Base-by-base conservation (phyloP, 495 filamentous ascomycete genomes). In the Elaphomyces granulatus region DNA sequence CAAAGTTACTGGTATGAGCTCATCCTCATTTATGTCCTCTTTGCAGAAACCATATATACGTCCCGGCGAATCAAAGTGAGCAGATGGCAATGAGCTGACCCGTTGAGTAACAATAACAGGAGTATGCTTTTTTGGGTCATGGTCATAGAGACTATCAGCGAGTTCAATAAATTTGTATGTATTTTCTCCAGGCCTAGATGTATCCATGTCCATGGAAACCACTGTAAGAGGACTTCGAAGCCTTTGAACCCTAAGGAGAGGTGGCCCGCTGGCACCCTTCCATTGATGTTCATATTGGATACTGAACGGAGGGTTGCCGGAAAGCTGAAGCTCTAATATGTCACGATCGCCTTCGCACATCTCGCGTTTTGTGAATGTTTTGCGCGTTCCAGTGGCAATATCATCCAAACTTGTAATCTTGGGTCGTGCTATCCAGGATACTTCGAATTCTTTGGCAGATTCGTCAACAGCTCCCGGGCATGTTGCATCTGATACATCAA, bases 311-410 rank as follows among this genome's bases (percentile, higher is more conserved):
- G 85, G 73, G 59, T 68, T 77, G 68, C 87, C 87, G 44, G 69
- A 70, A 43, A 98, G 70, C 15, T 69, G 62, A 36, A 96, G 59
- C 47, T 94, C 87, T 36, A 94, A 73, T 18, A 76, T 73, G 51
- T 94, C 88, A 44, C 88, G 80, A 36, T 95, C 88, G 14, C 90
- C 88, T 60, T 98, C 85, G 48, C 90, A 98, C 37, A 98, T 76
- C 45, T 81, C 77, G n/a, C 73, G 68, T 55, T 88, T 83, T 43
- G 75, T 51, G 50, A 85, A 40, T 61, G 68, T 28, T 60, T 60
- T 38, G 55, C 67, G 38, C 57, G 52, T 18, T 46, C 58, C 49
- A 51, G 60, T 40, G 19, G 71, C 60, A 4, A 75, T 64, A 26
- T 74, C 76, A 40, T 80, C 73, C 1, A 78, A 54, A 14, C 90